A percentile compares a stretch with the other conserved stretches of the same genome.
Conservation (phyloP, 768 basidiomycete species). For the Asterophora parasitica region DNA sequence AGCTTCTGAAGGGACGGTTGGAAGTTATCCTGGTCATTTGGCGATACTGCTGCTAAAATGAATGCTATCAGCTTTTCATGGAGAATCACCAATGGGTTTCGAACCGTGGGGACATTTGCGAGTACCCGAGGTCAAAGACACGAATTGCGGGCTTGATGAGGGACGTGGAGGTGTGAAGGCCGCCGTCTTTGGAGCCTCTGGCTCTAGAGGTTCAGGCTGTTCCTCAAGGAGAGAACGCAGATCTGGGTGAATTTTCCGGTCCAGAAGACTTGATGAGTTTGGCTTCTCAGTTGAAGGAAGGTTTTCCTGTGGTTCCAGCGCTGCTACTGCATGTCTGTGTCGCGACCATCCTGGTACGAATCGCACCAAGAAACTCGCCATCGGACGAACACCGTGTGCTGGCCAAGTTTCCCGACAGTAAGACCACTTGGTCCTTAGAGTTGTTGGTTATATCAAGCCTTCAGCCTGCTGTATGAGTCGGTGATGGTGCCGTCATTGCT, state of each 20-base stretch:
- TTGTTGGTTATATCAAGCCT: no score
- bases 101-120: constrained; percentile 8
- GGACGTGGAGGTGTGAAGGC: not conserved
- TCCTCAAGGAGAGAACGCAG: constrained; percentile 27
- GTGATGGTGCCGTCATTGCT: not conserved
- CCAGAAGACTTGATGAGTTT: constrained; percentile 5
- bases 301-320: not conserved
- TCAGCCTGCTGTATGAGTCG: not conserved
- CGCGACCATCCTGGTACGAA: not conserved
- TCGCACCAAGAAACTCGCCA: constrained; percentile 11
- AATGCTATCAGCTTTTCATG: not conserved
- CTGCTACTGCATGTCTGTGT: not conserved
- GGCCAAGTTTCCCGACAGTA: no score
- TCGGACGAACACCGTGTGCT: not conserved
- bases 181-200: not conserved
- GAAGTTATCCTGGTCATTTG: not conserved
- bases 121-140: constrained; percentile 13
- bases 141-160: constrained; percentile 4
- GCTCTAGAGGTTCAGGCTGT: constrained; percentile 11
- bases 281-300: not conserved
- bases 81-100: constrained; percentile 1
- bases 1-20: not conserved
- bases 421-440: not conserved
- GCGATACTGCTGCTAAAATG: not conserved
- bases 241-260: constrained; percentile 36